These are phyloP conservation scores for Eucalyptus polybractea DNA, from an alignment of 345 rosid genomes.

Conservation along the genomic window DNA sequence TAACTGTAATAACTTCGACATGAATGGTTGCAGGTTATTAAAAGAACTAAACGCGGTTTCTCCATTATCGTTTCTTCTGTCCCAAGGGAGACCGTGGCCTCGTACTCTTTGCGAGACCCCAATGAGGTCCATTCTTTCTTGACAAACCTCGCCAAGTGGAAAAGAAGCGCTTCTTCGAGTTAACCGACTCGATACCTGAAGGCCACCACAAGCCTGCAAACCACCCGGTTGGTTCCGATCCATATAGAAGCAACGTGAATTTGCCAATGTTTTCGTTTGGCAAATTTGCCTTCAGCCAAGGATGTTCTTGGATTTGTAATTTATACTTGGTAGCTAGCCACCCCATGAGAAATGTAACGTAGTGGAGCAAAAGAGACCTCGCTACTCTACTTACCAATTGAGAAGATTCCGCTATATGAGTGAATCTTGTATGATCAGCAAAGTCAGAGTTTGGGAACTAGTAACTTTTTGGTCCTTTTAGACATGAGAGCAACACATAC, in stretches of 20 bases:
- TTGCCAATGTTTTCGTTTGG: not conserved
- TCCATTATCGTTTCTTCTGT: constrained; percentile 25
- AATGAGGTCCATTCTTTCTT: constrained; percentile 7
- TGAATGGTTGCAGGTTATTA: constrained; percentile 5
- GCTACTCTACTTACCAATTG: not conserved
- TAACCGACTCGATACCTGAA: not conserved
- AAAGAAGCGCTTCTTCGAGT: not conserved
- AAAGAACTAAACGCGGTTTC: constrained; percentile 13
- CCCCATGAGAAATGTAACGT: not conserved
- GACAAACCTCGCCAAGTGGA: not conserved
- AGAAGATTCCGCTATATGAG: not conserved
- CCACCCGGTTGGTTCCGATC: not conserved
- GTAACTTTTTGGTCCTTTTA: not conserved
- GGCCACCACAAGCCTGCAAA: not conserved
- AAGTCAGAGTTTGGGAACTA: not conserved
- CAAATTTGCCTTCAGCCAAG: not conserved
- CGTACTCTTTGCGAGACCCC: constrained; percentile 23
- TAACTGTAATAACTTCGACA: not conserved
- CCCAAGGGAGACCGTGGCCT: constrained; percentile 27
- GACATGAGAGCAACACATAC: not conserved
- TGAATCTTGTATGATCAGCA: not conserved
- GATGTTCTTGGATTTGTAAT: not conserved
- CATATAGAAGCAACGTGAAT: not conserved
- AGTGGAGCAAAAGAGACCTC: not conserved
- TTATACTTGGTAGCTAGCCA: not conserved